Evolutionary conservation across 2,329 filamentous ascomycete species (phyloP).

Genomic region (Aspergillus aculeatinus): DNA sequence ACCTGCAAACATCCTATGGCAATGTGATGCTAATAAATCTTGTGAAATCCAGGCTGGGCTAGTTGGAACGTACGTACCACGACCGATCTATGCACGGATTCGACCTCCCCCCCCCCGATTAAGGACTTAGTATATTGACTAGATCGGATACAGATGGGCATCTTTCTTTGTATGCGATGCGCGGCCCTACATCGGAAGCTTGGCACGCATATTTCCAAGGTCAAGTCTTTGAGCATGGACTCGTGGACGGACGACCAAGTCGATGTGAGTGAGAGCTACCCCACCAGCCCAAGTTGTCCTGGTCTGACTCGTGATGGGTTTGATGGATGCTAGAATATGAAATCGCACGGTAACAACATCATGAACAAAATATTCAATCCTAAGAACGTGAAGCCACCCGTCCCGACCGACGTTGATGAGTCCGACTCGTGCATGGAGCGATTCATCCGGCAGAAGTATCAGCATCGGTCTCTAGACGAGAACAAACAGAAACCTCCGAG

Average conservation of each 20-base stretch:
- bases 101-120: neutral
- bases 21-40: constrained; percentile 6
- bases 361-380: constrained; percentile 92
- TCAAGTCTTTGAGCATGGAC: constrained; percentile 98
- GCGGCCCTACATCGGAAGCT: constrained; percentile 92
- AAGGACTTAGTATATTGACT: constrained; percentile 14
- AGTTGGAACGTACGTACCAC: constrained; percentile 80
- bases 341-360: constrained; percentile 77
- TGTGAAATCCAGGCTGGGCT: constrained; percentile 69
- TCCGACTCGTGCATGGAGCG: constrained; percentile 92
- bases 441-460: constrained; percentile 93
- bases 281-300: neutral
- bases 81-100: neutral
- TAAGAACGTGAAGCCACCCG: constrained; percentile 73
- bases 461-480: constrained; percentile 59
- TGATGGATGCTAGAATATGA: constrained; percentile 71
- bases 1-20: neutral
- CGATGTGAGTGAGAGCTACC: constrained; percentile 62
- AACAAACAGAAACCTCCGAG: constrained; percentile 47
- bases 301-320: neutral
- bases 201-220: constrained; percentile 96
- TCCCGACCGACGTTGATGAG: constrained; percentile 89
- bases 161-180: constrained; percentile 98
- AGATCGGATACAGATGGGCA: constrained; percentile 65
- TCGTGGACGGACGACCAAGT: constrained; percentile 95